Base-by-base conservation (phyloP, 2,329 filamentous ascomycete species). In the Aspergillus sp. region DNA sequence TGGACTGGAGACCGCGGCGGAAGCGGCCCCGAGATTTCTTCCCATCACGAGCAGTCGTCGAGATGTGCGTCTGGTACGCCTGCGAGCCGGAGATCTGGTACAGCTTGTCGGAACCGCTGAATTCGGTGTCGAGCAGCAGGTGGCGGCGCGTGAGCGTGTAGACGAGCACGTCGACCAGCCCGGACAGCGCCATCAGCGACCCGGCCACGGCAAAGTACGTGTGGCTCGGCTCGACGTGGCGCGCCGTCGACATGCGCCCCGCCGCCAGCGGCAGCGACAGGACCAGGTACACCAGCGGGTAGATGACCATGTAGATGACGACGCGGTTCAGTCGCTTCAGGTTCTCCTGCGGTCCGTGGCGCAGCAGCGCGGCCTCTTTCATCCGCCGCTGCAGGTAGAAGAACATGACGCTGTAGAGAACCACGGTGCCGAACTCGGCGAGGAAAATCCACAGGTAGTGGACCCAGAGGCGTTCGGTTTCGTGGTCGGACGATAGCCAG, bases 231-330 rank as follows among this genome's bases (percentile, higher is more conserved):
- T 58, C 47, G n/a, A 63, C 40, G 16, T 69, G 64, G 4, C 66
- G 62, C 17, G 69, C 70, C 2, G 66, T 67, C 5, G 67, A 64
- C 73, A 76, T 76, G 21, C 73, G 71, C 9, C 71, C 73, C 4
- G 71, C 72, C 1, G 83, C 84, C 10, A 82, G 76, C 0, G 87
- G 87, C 31, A 91, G 76, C 54, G 86, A 88, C 46, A 83, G 56
- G 10, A 85, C 67, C 2, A 81, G 78, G 64, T 88, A 89, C 7
- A 70, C 73, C 10, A 79, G 50, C 2, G 73, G 73, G 51, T 76
- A 76, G 38, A 76, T 69, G 53, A 76, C 70, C 73, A 76, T 76
- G 65, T 75, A 76, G 4, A 72, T 58, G 43, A 74, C 71, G 20
- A 75, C 73, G 20, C 73, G 71, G 45, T 69, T 71, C 17, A 75